Evolutionary conservation across 441 rosid species (phyloP).

Genomic region (Pelargonium citronellum): DNA sequence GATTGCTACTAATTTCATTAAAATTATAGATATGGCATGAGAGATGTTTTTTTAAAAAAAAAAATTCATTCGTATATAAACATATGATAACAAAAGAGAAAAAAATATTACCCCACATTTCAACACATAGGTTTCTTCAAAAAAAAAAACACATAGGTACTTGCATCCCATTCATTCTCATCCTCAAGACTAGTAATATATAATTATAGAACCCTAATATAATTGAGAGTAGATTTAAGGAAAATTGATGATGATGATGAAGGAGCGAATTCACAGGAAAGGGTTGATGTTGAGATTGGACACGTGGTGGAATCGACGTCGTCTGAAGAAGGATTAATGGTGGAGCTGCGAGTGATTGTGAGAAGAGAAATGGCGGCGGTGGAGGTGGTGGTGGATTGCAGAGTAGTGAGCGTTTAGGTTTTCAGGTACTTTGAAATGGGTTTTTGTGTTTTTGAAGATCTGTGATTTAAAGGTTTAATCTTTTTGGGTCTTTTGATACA

Average conservation of each 20-base stretch:
- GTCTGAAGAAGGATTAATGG: constrained; percentile 20
- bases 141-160: too few species aligned
- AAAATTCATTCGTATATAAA: too few species aligned
- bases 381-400: constrained; percentile 26
- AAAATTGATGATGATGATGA: constrained; percentile 14
- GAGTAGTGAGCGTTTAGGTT: constrained; percentile 47
- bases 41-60: too few species aligned
- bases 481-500: not conserved
- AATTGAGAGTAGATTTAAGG: too few species aligned
- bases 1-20: too few species aligned
- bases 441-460: constrained; percentile 16
- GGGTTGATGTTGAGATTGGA: constrained; percentile 31
- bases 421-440: constrained; percentile 41
- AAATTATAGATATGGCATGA: too few species aligned
- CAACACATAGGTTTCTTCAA: too few species aligned
- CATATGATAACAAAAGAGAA: too few species aligned
- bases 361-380: constrained; percentile 31
- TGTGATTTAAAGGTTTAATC: not conserved
- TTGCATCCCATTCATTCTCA: too few species aligned
- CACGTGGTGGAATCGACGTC: constrained; percentile 43
- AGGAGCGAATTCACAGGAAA: constrained; percentile 15
- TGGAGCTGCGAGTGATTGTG: constrained; percentile 41
- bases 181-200: too few species aligned
- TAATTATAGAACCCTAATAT: too few species aligned
- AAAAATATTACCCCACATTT: too few species aligned